Evolutionary conservation across 306 rosid genomes (phyloP), one percentile per base, ranked within the genome.

Genomic region (Prunus persica): DNA sequence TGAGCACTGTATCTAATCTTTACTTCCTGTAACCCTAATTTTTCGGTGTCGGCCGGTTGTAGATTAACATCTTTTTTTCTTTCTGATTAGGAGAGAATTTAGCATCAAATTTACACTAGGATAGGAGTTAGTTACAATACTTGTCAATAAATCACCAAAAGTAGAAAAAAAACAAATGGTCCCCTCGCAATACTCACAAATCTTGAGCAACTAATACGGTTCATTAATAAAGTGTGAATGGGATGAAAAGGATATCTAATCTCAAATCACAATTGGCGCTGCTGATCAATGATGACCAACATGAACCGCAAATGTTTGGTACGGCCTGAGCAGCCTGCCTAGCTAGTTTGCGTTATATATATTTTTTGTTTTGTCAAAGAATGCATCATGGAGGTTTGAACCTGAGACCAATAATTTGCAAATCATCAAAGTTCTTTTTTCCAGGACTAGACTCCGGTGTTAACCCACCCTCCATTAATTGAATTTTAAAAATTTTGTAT

Each of bases 111-210:
- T 34, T 32, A 11, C 30, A 22, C 11, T 60, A 15, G 8, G 68
- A 68, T 66, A n/a, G 16, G 56, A 4, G 2, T 65, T 20, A 4
- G 2, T 65, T 20, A 6, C 11, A 12, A 14, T 57, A 24, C 60
- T 58, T 28, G 38, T 41, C 28, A 56, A 10, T 20, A 56, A 20
- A 41, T 47, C 30, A 25, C 50, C 27, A 61, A 50, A 49, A 24
- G 54, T 38, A 24, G 79, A 32, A 12, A 13, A 20, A 20, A 55
- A 2, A 6, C 18, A 18, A 22, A 18, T 78, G 76, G 55, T 16
- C 76, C 71, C 58, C 69, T 69, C 22, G 32, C 24, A 62, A 62
- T 49, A 13, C 18, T 69, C 20, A 2, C 57, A 30, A 69, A 78
- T 47, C 34, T 38, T 38, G 43, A 7, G 43, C 43, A 1, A 9